Conservation (phyloP, 1,284 basidiomycete genomes). For the Abortiporus biennis region DNA sequence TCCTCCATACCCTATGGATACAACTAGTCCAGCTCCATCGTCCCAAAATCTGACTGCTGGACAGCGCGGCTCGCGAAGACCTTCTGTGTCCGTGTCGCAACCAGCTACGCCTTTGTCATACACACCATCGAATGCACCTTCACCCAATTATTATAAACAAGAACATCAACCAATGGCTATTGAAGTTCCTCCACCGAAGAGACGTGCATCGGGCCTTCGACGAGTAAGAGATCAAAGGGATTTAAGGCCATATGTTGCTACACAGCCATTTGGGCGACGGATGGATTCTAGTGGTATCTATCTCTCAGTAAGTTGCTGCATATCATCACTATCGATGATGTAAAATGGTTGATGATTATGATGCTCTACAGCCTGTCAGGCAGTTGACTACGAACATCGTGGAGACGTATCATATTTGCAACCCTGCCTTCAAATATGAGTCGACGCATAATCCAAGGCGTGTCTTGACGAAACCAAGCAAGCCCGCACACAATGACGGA, state of each 20-base stretch:
- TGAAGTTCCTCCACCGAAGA: constrained; percentile 60
- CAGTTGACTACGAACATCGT: constrained; percentile 83
- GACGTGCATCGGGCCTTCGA: constrained; percentile 64
- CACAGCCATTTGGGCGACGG: constrained; percentile 50
- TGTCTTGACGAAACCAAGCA: constrained; percentile 94
- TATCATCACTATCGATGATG: constrained; percentile 9
- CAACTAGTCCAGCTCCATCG: constrained; percentile 52
- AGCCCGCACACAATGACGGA: constrained; percentile 89
- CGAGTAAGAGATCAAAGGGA: constrained; percentile 66
- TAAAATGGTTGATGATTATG: constrained; percentile 10
- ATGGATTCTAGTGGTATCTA: constrained; percentile 60
- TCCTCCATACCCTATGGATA: constrained; percentile 46
- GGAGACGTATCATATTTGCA: constrained; percentile 89
- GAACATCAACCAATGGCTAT: constrained; percentile 62
- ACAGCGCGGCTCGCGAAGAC: constrained; percentile 39
- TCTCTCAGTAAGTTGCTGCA: constrained; percentile 47
- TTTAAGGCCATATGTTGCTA: constrained; percentile 61
- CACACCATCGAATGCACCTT: constrained; percentile 41
- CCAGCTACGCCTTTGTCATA: constrained; percentile 68
- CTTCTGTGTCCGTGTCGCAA: constrained; percentile 51
- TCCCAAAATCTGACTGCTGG: constrained; percentile 40
- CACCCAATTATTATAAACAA: constrained; percentile 48
- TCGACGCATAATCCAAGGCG: constrained; percentile 87
- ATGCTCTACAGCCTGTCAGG: constrained; percentile 62
- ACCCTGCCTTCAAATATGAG: constrained; percentile 90